phyloP scores from a whole-genome alignment of 345 rosid genomes.

The Gossypium turneri region DNA sequence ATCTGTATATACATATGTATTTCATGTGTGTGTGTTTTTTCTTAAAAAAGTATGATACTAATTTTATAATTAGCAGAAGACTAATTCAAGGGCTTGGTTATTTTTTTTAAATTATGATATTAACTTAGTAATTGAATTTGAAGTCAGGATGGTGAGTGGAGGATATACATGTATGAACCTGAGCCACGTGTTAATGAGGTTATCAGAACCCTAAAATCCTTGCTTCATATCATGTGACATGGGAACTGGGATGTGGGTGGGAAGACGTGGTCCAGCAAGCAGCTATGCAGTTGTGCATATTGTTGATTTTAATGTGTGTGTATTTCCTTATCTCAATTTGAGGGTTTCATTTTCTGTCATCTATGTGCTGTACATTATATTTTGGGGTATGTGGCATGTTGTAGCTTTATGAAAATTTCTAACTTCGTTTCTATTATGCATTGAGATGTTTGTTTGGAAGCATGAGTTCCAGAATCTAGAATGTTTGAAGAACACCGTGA shows the following conservation, averaged over 20 bases:
- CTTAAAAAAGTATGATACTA: too few relatives aligned
- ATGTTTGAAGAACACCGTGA: too few relatives aligned
- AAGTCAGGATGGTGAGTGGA: neutral
- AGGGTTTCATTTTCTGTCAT: neutral
- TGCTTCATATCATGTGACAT: neutral
- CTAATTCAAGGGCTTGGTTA: too few relatives aligned
- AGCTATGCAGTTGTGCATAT: too few relatives aligned
- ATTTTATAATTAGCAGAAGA: too few relatives aligned
- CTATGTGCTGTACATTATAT: neutral
- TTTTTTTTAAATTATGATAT: too few relatives aligned
- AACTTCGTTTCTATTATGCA: too few relatives aligned
- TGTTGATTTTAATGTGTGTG: too few relatives aligned
- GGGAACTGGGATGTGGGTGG: neutral
- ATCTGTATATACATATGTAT: neutral
- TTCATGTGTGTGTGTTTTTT: too few relatives aligned
- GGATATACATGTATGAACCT: neutral
- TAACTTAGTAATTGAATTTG: neutral
- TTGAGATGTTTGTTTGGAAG: neutral
- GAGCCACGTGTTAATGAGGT: neutral
- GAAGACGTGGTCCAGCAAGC: neutral
- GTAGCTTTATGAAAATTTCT: neutral
- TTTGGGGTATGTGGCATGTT: neutral
- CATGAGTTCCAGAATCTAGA: too few relatives aligned
- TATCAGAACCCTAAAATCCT: neutral
- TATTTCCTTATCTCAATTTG: neutral